phyloP scores from a whole-genome alignment of 495 filamentous ascomycete species.

The Aspergillus olivimuriae region DNA sequence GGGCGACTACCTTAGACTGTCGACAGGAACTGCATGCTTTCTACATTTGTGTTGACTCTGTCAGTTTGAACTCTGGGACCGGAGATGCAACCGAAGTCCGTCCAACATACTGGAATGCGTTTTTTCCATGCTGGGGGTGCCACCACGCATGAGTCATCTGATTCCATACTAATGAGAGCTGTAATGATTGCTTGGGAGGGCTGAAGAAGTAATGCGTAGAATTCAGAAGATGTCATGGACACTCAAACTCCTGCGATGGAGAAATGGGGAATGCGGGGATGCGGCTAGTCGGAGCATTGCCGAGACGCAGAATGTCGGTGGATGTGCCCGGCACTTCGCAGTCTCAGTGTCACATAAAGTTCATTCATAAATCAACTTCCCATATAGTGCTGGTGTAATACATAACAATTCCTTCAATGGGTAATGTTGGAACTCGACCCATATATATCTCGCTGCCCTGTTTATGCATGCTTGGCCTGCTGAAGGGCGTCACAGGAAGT shows the following conservation, averaged over 20 bases:
- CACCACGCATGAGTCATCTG: slow-evolving; percentile 22
- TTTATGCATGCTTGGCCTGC: background rate
- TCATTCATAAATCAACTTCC: background rate
- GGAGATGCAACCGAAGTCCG: background rate
- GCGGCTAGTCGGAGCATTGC: background rate
- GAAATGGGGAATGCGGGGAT: background rate
- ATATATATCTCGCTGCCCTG: background rate
- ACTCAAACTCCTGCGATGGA: background rate
- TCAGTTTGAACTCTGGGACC: background rate
- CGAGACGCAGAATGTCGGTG: background rate
- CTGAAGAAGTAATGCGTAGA: background rate
- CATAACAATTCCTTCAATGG: no score
- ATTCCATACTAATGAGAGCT: slow-evolving; percentile 10
- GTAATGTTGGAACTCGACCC: no score
- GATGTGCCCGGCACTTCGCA: no score
- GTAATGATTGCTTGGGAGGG: background rate
- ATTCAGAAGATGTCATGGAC: no score
- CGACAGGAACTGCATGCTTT: slow-evolving; percentile 35
- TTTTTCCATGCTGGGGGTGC: slow-evolving; percentile 28
- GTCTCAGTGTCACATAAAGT: no score
- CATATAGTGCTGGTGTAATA: no score
- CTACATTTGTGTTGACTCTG: slow-evolving; percentile 6
- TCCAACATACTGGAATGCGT: slow-evolving; percentile 29
- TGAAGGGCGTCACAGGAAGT: slow-evolving; percentile 27
- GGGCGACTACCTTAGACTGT: slow-evolving; percentile 33